Evolutionary conservation across 169 alveolate genomes (phyloP).

Genomic region (Cryptosporidium ubiquitum): DNA sequence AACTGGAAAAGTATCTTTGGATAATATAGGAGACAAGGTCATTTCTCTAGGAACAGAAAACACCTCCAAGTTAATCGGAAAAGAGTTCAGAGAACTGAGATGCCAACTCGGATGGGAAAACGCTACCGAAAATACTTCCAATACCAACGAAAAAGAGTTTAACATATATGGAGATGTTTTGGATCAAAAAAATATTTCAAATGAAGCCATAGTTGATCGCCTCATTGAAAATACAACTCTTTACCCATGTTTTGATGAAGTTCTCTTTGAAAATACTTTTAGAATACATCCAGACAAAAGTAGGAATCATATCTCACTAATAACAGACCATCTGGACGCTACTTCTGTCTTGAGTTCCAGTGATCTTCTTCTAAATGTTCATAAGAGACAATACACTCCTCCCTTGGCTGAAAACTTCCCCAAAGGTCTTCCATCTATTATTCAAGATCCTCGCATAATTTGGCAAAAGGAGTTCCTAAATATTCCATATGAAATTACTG

Average conservation of each 20-base stretch:
- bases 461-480: constrained; percentile 57
- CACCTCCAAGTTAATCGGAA: not conserved
- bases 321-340: constrained; percentile 45
- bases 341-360: constrained; percentile 49
- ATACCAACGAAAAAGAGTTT: constrained; percentile 22
- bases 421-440: constrained; percentile 51
- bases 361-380: constrained; percentile 30
- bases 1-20: constrained; percentile 14
- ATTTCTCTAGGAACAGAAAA: not conserved
- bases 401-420: constrained; percentile 72
- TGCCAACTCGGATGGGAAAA: constrained; percentile 52
- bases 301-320: constrained; percentile 27
- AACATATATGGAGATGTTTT: constrained; percentile 16
- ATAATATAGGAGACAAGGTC: constrained; percentile 13
- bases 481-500: constrained; percentile 56
- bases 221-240: constrained; percentile 56
- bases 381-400: constrained; percentile 66
- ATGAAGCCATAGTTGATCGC: constrained; percentile 21
- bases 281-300: constrained; percentile 56
- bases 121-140: not conserved
- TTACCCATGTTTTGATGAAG: constrained; percentile 72
- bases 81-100: constrained; percentile 33
- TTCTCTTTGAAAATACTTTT: constrained; percentile 49
- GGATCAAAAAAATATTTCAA: not conserved
- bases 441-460: constrained; percentile 65